These are phyloP conservation scores for Nicotiana benthamiana DNA, from an alignment of 257 asterid species.

Conservation along the genomic window DNA sequence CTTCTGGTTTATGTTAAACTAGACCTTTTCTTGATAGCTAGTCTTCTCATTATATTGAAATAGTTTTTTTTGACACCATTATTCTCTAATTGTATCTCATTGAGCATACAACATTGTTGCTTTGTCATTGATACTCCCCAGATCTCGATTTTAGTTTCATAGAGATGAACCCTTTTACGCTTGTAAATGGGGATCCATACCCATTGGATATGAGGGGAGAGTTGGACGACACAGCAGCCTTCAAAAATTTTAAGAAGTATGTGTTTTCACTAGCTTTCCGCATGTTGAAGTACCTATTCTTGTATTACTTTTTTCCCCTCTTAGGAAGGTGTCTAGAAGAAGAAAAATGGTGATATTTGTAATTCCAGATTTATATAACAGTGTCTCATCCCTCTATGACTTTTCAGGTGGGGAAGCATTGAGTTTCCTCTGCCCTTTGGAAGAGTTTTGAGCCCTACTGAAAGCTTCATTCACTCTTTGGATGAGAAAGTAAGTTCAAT, in stretches of 20 bases:
- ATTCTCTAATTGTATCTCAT: not conserved
- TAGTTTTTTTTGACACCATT: not conserved
- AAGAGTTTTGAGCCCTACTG: constrained; percentile 81
- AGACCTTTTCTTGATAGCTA: not conserved
- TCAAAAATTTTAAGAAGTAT: constrained; percentile 87
- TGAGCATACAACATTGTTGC: not conserved
- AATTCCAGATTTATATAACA: not conserved
- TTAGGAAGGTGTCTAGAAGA: not conserved
- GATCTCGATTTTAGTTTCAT: constrained; percentile 89
- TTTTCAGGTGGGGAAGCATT: constrained; percentile 66
- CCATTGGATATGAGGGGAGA: constrained; percentile 96
- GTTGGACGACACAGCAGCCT: constrained; percentile 90
- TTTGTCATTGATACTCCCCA: constrained; percentile 24
- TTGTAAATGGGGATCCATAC: constrained; percentile 72
- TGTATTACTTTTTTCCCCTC: not conserved
- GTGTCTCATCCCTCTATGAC: constrained; percentile 6
- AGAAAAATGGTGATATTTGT: not conserved
- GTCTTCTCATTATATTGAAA: not conserved
- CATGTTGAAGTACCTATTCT: not conserved
- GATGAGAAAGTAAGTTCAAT: constrained; percentile 64
- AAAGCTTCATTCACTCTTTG: constrained; percentile 69
- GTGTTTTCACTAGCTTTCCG: not conserved
- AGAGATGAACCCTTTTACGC: constrained; percentile 90
- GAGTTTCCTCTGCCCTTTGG: constrained; percentile 93
- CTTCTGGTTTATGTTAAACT: not conserved